These are phyloP conservation scores for Symbiodinium pilosum DNA, from an alignment of 73 alveolate species.

Conservation along the genomic window DNA sequence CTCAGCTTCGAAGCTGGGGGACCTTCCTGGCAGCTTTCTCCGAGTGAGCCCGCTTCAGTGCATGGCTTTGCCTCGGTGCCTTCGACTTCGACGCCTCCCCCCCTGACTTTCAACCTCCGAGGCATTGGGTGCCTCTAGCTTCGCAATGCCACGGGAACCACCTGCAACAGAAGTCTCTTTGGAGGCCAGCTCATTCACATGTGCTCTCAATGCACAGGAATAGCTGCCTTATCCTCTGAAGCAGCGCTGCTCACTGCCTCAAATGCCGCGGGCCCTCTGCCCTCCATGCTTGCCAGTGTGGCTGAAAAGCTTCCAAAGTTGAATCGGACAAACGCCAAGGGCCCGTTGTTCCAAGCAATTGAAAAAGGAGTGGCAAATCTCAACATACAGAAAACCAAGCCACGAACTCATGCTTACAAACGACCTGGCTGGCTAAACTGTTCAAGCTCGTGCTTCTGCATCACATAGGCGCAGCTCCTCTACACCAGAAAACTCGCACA, in stretches of 20 bases:
- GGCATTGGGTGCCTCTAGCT: background rate
- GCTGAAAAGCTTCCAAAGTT: background rate
- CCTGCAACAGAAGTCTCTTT: background rate
- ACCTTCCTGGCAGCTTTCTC: background rate
- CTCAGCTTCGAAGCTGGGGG: constrained; percentile 2
- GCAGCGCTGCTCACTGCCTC: background rate
- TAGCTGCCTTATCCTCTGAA: background rate
- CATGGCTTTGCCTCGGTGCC: background rate
- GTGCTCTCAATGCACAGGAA: background rate
- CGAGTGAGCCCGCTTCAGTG: constrained; percentile 4
- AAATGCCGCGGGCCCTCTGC: background rate
- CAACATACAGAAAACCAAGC: background rate
- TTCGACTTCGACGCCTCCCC: background rate
- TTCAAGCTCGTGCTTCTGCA: background rate
- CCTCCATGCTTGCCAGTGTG: background rate
- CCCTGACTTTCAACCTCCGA: background rate
- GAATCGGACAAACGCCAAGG: background rate
- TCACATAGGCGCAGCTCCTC: background rate
- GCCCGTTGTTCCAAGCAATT: background rate
- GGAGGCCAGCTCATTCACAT: background rate
- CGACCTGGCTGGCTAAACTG: background rate
- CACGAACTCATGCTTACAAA: background rate
- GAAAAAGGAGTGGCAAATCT: background rate
- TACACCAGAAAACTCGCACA: background rate
- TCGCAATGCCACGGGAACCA: background rate